Evolutionary conservation across 768 basidiomycete species (phyloP).

Genomic region (Termitomyces sp.): DNA sequence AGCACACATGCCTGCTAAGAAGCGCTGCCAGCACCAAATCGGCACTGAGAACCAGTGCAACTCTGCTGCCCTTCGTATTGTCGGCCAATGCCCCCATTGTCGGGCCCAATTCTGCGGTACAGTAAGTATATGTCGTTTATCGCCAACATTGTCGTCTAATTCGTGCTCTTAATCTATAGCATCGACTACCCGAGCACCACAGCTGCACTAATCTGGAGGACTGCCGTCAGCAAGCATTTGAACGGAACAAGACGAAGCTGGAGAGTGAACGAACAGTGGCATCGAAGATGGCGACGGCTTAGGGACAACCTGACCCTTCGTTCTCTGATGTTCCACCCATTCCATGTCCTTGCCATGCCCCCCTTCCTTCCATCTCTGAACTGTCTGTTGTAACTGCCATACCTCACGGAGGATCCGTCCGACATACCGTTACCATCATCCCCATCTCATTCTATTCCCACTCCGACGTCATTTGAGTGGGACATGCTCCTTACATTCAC

Average conservation of each 20-base stretch:
- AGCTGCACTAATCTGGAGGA: constrained; percentile 79
- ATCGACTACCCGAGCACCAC: constrained; percentile 89
- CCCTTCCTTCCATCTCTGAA: constrained; percentile 11
- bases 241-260: constrained; percentile 82
- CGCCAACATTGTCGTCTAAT: constrained; percentile 15
- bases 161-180: constrained; percentile 41
- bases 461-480: constrained; percentile 4
- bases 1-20: constrained; percentile 68
- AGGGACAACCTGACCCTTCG: constrained; percentile 18
- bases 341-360: constrained; percentile 2
- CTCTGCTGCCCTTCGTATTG: constrained; percentile 78
- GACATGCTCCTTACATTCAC: constrained; percentile 2
- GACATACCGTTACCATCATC: constrained; percentile 1
- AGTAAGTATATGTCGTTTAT: constrained; percentile 44
- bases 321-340: constrained; percentile 6
- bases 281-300: constrained; percentile 83
- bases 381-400: constrained; percentile 13
- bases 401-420: not conserved
- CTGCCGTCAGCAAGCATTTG: constrained; percentile 86
- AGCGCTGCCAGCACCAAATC: constrained; percentile 74
- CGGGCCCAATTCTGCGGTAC: constrained; percentile 72
- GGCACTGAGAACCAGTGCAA: constrained; percentile 60
- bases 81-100: constrained; percentile 84
- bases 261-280: constrained; percentile 87
- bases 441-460: constrained; percentile 5